Evolutionary conservation across 2,329 filamentous ascomycete species (phyloP).

Genomic region (Trichothecium sympodiale): DNA sequence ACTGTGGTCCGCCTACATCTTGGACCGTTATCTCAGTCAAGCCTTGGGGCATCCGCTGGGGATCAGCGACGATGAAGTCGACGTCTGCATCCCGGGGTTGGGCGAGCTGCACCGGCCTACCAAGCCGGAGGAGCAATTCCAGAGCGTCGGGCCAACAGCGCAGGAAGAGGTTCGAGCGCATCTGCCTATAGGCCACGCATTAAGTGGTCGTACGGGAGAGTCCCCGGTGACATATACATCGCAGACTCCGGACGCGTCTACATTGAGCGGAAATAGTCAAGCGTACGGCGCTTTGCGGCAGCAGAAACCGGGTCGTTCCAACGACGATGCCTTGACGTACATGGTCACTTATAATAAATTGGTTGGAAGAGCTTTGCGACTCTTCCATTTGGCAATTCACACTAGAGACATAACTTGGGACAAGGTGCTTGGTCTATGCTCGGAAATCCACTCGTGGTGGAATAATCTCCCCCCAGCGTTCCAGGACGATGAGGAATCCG

Average conservation of each 20-base stretch:
- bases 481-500: slow-evolving; percentile 6
- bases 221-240: neutral
- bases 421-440: slow-evolving; percentile 10
- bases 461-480: slow-evolving; percentile 11
- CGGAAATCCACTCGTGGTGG: slow-evolving; percentile 14
- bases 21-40: slow-evolving; percentile 24
- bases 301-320: slow-evolving; percentile 4
- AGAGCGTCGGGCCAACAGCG: neutral
- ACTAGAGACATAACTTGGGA: slow-evolving; percentile 9
- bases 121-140: neutral
- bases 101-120: slow-evolving; percentile 12
- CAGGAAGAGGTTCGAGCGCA: slow-evolving; percentile 7
- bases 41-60: slow-evolving; percentile 22
- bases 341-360: slow-evolving; percentile 11
- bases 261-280: neutral
- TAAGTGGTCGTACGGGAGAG: neutral
- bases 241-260: slow-evolving; percentile 2
- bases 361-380: slow-evolving; percentile 9
- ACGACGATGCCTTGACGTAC: slow-evolving; percentile 8
- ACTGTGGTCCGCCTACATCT: slow-evolving; percentile 26
- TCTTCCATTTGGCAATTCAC: slow-evolving; percentile 15
- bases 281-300: neutral
- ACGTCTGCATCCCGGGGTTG: slow-evolving; percentile 22
- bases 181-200: slow-evolving; percentile 5
- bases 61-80: slow-evolving; percentile 23